These are phyloP conservation scores for Ambrosia trifida DNA, from an alignment of 129 eudicot genomes.

Conservation along the genomic window DNA sequence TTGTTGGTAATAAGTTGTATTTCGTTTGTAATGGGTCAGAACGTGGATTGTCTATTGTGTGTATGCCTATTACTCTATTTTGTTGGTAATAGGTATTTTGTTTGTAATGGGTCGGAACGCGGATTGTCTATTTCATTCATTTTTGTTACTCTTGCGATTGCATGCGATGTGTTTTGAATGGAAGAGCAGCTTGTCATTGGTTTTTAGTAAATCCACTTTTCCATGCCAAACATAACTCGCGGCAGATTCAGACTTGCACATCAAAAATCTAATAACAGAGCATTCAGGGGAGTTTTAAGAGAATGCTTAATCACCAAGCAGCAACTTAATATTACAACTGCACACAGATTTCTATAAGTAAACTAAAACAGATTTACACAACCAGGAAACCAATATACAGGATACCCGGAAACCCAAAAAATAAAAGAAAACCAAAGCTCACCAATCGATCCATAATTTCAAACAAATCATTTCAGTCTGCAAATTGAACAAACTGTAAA, in stretches of 20 bases:
- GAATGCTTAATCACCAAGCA: no score
- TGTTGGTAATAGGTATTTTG: not conserved
- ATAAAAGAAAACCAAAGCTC: not conserved
- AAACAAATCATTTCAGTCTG: slow-evolving; percentile 32
- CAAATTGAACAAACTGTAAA: slow-evolving; percentile 34
- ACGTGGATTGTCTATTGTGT: not conserved
- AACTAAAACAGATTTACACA: slow-evolving; percentile 31
- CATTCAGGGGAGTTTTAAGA: not conserved
- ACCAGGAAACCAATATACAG: slow-evolving; percentile 28
- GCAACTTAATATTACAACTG: not conserved
- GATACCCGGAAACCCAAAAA: not conserved
- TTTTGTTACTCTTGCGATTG: no score
- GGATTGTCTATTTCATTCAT: not conserved
- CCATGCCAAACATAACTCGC: no score
- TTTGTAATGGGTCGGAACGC: not conserved
- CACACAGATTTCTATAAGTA: slow-evolving; percentile 30
- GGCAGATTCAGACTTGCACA: no score
- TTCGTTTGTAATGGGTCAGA: not conserved
- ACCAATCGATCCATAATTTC: slow-evolving; percentile 23
- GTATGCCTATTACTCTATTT: not conserved
- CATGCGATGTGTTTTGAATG: no score
- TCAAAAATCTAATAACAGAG: no score
- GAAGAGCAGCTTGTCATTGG: no score
- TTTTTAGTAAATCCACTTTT: no score
- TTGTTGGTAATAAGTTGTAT: not conserved